Percentiles rank a stretch among this genome's conserved stretches.
These are phyloP conservation scores for Penicillium psychrosexuale DNA, from an alignment of 2,329 filamentous ascomycete species.

Conservation along the genomic window DNA sequence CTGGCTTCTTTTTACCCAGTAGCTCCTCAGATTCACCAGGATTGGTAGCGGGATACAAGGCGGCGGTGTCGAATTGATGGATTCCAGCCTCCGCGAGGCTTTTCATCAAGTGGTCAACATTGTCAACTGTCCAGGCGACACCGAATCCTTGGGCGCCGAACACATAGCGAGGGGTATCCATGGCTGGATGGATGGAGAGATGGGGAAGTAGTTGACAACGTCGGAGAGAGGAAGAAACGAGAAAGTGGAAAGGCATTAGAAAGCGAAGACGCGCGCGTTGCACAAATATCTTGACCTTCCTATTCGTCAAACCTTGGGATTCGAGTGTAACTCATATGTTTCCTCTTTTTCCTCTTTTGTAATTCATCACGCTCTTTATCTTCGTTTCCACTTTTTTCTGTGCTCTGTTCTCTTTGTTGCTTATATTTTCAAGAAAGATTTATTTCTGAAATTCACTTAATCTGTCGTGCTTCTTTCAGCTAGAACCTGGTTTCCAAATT, in stretches of 20 bases:
- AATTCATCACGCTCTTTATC: slow-evolving; percentile 11
- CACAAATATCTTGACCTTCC: background rate
- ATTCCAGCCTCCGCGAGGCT: background rate
- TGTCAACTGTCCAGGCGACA: background rate
- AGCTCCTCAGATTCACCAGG: slow-evolving; percentile 1
- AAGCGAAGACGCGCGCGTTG: background rate
- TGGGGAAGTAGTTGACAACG: background rate
- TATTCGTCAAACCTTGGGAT: background rate
- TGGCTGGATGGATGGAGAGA: background rate
- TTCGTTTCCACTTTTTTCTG: slow-evolving; percentile 1
- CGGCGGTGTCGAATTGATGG: slow-evolving; percentile 1
- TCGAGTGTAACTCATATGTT: background rate
- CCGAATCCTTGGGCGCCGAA: slow-evolving; percentile 1
- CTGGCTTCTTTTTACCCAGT: background rate
- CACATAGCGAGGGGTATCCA: slow-evolving; percentile 4
- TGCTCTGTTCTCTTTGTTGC: background rate
- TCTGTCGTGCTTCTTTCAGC: background rate
- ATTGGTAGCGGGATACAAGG: slow-evolving; percentile 1
- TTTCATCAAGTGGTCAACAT: background rate
- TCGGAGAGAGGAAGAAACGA: background rate
- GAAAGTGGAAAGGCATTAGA: background rate
- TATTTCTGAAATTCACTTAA: background rate
- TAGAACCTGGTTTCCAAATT: slow-evolving; percentile 18
- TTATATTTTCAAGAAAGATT: background rate
- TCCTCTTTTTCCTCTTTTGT: no score